Evolutionary conservation across 2,329 filamentous ascomycete species (phyloP).

Genomic region (Calonectria pseudoreteaudii): DNA sequence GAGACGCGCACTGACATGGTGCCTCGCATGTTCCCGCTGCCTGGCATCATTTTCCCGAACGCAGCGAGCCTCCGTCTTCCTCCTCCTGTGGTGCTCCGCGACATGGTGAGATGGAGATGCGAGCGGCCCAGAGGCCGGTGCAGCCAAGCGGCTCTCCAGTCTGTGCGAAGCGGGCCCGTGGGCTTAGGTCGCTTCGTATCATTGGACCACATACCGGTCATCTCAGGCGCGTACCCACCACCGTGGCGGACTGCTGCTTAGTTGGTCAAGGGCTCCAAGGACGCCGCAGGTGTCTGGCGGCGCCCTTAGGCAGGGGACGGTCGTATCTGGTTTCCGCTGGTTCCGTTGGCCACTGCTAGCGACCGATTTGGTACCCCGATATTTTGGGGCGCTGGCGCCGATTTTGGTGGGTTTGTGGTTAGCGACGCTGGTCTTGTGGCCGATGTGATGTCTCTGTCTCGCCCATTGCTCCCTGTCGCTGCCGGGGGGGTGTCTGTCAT

Average conservation of each 20-base stretch:
- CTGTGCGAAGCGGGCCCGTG: slow-evolving; percentile 4
- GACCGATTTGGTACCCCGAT: background rate
- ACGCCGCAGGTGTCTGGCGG: slow-evolving; percentile 20
- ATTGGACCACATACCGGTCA: slow-evolving; percentile 23
- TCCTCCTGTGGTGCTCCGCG: background rate
- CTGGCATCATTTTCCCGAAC: background rate
- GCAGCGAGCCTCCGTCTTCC: background rate
- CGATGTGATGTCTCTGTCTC: background rate
- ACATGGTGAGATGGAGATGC: background rate
- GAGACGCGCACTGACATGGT: background rate
- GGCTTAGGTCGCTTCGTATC: background rate
- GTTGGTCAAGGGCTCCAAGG: slow-evolving; percentile 10
- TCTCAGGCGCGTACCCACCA: slow-evolving; percentile 14
- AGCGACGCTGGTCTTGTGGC: background rate
- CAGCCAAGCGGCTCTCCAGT: slow-evolving; percentile 3
- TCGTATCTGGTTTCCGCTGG: background rate
- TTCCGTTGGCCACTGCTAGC: background rate
- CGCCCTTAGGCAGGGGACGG: slow-evolving; percentile 11
- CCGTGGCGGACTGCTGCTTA: background rate
- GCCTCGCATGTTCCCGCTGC: background rate
- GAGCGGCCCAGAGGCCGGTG: background rate
- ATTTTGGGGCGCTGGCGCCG: background rate
- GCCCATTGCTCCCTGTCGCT: background rate
- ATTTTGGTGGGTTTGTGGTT: background rate
- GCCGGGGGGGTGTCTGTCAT: background rate